Evolutionary conservation across 73 alveolate species (phyloP).

Genomic region (Breviolum minutum): DNA sequence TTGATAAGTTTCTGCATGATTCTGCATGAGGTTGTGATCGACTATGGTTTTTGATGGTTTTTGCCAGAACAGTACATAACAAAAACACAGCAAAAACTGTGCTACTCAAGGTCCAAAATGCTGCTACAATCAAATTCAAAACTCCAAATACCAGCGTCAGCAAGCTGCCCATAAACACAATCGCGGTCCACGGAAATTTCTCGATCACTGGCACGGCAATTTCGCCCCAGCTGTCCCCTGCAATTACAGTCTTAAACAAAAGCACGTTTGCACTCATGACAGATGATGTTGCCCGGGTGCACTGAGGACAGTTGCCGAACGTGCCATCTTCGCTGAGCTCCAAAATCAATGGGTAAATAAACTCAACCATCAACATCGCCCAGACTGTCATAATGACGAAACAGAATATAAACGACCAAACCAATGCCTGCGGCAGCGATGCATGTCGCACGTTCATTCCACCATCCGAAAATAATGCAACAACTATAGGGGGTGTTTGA

Average conservation of each 20-base stretch:
- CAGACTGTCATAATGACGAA: constrained; percentile 58
- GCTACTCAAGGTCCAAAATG: background rate
- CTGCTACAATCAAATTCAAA: constrained; percentile 23
- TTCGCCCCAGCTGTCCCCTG: constrained; percentile 91
- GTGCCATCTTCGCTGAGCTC: background rate
- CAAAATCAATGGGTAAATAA: background rate
- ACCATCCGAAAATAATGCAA: too few relatives aligned
- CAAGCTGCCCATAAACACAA: constrained; percentile 43
- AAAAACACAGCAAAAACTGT: background rate
- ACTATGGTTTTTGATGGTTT: too few relatives aligned
- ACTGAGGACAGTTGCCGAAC: background rate
- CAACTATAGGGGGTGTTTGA: too few relatives aligned
- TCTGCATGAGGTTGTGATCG: too few relatives aligned
- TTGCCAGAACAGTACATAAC: too few relatives aligned
- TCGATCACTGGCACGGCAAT: constrained; percentile 73
- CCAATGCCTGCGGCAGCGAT: background rate
- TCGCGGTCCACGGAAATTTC: constrained; percentile 34
- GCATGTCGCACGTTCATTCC: too few relatives aligned
- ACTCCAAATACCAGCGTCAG: constrained; percentile 80
- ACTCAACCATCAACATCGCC: constrained; percentile 43
- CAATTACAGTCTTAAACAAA: constrained; percentile 64
- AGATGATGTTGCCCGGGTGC: background rate
- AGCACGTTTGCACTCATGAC: constrained; percentile 44
- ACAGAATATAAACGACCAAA: constrained; percentile 25
- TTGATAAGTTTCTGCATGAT: too few relatives aligned